Conservation (phyloP, 176 grass and related monocot species). For the Musa acuminata region DNA sequence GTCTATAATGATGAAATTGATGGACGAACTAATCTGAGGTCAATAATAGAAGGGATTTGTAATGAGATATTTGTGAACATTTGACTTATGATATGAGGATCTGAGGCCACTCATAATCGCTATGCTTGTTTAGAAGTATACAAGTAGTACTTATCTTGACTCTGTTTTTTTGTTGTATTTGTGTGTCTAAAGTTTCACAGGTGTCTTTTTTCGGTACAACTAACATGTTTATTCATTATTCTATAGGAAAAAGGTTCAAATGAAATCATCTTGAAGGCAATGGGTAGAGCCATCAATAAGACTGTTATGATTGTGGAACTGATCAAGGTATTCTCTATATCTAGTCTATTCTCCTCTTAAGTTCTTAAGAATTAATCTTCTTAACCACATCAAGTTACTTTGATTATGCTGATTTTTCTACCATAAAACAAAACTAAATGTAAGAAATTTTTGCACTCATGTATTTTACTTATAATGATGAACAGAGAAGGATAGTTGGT, state of each 20-base stretch:
- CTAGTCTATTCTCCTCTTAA: not conserved
- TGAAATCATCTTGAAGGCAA: slow-evolving; percentile 96
- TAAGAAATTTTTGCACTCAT: not conserved
- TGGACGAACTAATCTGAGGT: too few species aligned
- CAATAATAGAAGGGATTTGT: too few species aligned
- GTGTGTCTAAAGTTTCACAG: not conserved
- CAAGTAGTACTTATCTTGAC: too few species aligned
- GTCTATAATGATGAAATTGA: too few species aligned
- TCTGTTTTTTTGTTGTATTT: too few species aligned
- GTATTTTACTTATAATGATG: not conserved
- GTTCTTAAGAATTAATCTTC: not conserved
- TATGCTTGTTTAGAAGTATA: too few species aligned
- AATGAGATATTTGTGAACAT: too few species aligned
- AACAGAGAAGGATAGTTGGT: slow-evolving; percentile 88
- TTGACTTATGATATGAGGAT: too few species aligned
- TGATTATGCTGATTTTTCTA: not conserved
- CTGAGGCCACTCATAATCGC: too few species aligned
- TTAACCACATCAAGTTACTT: not conserved
- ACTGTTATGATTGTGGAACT: slow-evolving; percentile 96
- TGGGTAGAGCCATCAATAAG: slow-evolving; percentile 99
- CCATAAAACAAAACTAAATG: not conserved
- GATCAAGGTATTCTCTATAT: slow-evolving; percentile 60
- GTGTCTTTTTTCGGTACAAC: not conserved
- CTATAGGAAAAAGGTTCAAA: slow-evolving; percentile 77
- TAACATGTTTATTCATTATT: not conserved